Evolutionary conservation across 1,139 yeast genomes (phyloP).

Genomic region (Magnusiomyces suaveolens): DNA sequence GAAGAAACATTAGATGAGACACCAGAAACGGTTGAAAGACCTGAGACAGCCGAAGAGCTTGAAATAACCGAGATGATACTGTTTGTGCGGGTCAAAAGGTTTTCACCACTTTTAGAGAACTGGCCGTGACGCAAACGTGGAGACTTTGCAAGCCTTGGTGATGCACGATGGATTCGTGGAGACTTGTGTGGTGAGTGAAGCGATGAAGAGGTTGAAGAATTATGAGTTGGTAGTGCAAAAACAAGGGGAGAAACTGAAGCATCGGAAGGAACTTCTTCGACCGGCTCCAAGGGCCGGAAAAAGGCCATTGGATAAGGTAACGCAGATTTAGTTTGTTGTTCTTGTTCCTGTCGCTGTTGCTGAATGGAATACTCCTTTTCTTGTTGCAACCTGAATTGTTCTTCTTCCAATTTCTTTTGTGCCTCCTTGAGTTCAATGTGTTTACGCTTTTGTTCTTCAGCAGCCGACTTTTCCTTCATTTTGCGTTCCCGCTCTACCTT

Average conservation of each 20-base stretch:
- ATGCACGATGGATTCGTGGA: neutral
- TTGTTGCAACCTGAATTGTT: too few species aligned
- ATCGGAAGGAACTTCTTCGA: slow-evolving; percentile 4
- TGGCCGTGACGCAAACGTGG: neutral
- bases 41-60: neutral
- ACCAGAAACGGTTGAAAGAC: neutral
- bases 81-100: neutral
- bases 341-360: slow-evolving; percentile 11
- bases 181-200: neutral
- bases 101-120: neutral
- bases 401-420: neutral
- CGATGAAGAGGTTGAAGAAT: neutral
- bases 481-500: neutral
- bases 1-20: neutral
- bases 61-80: neutral
- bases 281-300: slow-evolving; percentile 2
- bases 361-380: slow-evolving; percentile 18
- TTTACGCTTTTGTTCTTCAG: slow-evolving; percentile 6
- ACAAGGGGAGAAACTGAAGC: neutral
- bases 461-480: neutral
- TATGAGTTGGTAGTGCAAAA: neutral
- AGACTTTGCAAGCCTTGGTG: neutral
- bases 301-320: neutral
- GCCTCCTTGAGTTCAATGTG: neutral
- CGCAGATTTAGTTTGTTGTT: neutral